These are phyloP conservation scores for Penicillium psychrosexuale DNA, from an alignment of 2,329 filamentous ascomycete genomes.

Conservation along the genomic window DNA sequence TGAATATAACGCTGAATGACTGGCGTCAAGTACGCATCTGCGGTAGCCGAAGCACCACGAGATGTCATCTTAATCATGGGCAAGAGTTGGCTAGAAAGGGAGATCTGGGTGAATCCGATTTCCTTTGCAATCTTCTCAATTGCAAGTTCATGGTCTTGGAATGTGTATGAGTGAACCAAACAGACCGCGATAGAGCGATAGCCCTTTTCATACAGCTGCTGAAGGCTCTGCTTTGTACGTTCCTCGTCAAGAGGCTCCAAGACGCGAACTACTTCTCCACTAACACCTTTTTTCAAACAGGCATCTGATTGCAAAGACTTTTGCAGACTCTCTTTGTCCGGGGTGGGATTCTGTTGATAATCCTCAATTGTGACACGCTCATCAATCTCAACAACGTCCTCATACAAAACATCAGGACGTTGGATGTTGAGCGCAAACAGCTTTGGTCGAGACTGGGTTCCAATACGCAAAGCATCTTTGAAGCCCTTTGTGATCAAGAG, in stretches of 20 bases:
- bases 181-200: slow-evolving; percentile 37
- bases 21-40: slow-evolving; percentile 71
- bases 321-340: neutral
- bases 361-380: slow-evolving; percentile 48
- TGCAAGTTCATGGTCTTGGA: slow-evolving; percentile 72
- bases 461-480: slow-evolving; percentile 76
- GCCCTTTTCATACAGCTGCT: slow-evolving; percentile 46
- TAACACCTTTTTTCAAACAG: slow-evolving; percentile 49
- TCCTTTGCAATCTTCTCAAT: slow-evolving; percentile 71
- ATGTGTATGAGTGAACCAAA: slow-evolving; percentile 82
- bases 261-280: slow-evolving; percentile 63
- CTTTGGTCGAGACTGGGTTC: slow-evolving; percentile 80
- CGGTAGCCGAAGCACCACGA: slow-evolving; percentile 68
- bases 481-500: slow-evolving; percentile 80
- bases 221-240: slow-evolving; percentile 54
- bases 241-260: slow-evolving; percentile 57
- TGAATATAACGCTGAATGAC: slow-evolving; percentile 69
- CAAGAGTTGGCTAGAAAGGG: slow-evolving; percentile 64
- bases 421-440: slow-evolving; percentile 82
- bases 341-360: slow-evolving; percentile 68
- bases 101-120: slow-evolving; percentile 68
- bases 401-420: slow-evolving; percentile 60
- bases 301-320: neutral
- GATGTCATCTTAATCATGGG: slow-evolving; percentile 72
- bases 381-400: slow-evolving; percentile 24